Evolutionary conservation across 306 rosid species (phyloP), one percentile per base, ranked within the genome.

Genomic region (Citrullus colocynthis): DNA sequence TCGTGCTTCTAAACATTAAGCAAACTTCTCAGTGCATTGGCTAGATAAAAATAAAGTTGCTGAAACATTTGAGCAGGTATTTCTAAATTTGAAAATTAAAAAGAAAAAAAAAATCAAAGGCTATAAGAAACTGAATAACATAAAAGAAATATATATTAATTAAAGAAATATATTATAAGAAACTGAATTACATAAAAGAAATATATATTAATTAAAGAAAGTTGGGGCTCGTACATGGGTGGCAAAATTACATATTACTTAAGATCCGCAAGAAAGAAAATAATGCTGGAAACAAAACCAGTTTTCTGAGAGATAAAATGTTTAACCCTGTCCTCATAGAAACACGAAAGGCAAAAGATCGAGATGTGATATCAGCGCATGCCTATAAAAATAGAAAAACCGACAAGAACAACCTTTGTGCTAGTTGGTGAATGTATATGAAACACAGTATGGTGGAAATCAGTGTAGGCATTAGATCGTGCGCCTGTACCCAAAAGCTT

Each of bases 401-500:
- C 66, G 77, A 52, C 32, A 76, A 44, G 78, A 82, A 82, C 80
- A 82, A 93, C 98, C 98, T 92, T 92, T 44, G 97, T 87, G 76
- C 83, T 87, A 34, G 88, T 89, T 77, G 99, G 99, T 74, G 99
- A 84, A 87, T 95, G 99, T 80, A 95, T 91, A 88, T 95, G 99
- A 87, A 95, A 95, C 84, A 95, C 99, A 13, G 99, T 95, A 82
- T 95, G 99, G 80, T 95, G 99, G 86, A 95, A 95, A 86, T 95
- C 99, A 36, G 99, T 95, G 82, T 95, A 95, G 80, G 99, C 99
- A 81, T 95, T 95, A 34, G 99, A 95, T 77, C 99, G 96, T 30
- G 99, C 97, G 80, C 99, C 99, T 52, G 99, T 95, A 78, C 97
- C 97, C 21, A 95, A 85, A 88, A 95, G 97, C 82, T 90, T 95